Evolutionary conservation across 257 asterid genomes (phyloP).

Genomic region (Penstemon davidsonii): DNA sequence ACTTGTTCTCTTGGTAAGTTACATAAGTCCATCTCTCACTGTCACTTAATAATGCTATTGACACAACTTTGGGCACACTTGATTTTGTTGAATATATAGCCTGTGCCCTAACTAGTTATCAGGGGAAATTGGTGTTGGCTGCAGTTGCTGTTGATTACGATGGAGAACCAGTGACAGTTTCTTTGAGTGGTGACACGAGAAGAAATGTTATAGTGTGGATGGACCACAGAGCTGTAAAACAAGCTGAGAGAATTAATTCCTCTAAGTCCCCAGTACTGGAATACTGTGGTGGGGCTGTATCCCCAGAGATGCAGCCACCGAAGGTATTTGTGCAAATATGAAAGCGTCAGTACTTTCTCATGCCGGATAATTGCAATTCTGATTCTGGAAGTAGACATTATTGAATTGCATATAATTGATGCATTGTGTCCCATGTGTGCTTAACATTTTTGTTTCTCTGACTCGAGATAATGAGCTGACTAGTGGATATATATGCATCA

Average conservation of each 20-base stretch:
- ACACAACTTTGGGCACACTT: slow-evolving; percentile 12
- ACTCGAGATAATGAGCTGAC: slow-evolving; percentile 9
- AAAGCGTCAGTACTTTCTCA: slow-evolving; percentile 19
- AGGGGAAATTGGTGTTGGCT: slow-evolving; percentile 40
- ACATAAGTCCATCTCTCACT: slow-evolving; percentile 13
- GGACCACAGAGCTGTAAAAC: slow-evolving; percentile 98
- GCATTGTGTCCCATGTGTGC: neutral
- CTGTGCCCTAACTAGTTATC: slow-evolving; percentile 34
- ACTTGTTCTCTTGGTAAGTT: slow-evolving; percentile 95
- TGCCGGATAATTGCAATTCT: slow-evolving; percentile 12
- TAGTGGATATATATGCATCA: slow-evolving; percentile 17
- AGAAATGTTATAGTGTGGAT: slow-evolving; percentile 96
- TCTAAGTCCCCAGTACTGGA: slow-evolving; percentile 86
- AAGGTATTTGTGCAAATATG: slow-evolving; percentile 53
- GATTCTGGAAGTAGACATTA: slow-evolving; percentile 7
- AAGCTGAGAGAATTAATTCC: slow-evolving; percentile 85
- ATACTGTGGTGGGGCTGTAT: slow-evolving; percentile 95
- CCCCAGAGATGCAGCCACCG: slow-evolving; percentile 97
- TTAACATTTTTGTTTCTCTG: neutral
- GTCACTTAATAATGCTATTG: slow-evolving; percentile 1
- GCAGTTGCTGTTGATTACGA: slow-evolving; percentile 94
- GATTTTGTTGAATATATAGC: slow-evolving; percentile 29
- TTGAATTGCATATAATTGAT: neutral
- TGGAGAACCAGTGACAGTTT: slow-evolving; percentile 94
- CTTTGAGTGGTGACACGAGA: slow-evolving; percentile 86